Base-by-base conservation (phyloP, 139 green algal species). In the Chlamydomonas incerta region DNA sequence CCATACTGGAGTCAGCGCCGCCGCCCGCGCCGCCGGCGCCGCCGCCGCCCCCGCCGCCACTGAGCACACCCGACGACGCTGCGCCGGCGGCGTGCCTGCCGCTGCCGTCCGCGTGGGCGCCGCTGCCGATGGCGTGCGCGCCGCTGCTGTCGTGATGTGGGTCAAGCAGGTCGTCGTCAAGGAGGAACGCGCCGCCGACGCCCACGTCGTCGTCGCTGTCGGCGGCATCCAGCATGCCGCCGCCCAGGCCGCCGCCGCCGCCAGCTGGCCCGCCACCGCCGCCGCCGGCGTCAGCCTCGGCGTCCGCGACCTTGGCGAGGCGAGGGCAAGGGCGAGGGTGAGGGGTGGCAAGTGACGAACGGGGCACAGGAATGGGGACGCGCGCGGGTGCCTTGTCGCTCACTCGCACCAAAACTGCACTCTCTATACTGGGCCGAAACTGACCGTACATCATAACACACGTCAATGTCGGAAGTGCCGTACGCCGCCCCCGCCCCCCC, bases 111-210 rank as follows among this genome's bases (percentile, higher is more conserved):
- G 18, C 72, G 2, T 14, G 8, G 29, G 18, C 46, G 20, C 33
- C 33, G 20, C 15, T 34, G 67, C 18, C 67, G 34, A 26, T 21
- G 33, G 11, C 67, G 33, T 33, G 41, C 41, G 41, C 67, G 72
- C 29, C 73, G 73, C n/a, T n/a, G 41, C 6, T 62, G 75, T 37
- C 75, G 74, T 17, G 34, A 41, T 18, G 28, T 20, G 55, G 47
- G 26, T 34, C 46, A 15, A 68, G 65, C 0, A 58, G 33, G 31
- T 85, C 79, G 66, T 55, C 79, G 34, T 86, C 80, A 5, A 86
- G 35, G 2, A 86, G 80, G 52, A 86, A 86, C 17, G 68, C 65
- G 26, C 46, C 80, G 26, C 26, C 35, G 50, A 14, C 34, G 68
- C 68, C 50, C 34, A 8, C 55, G 68, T 34, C 33, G 68, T 24